Evolutionary conservation across 1,284 basidiomycete genomes (phyloP).

Genomic region (Golubevia sp.): DNA sequence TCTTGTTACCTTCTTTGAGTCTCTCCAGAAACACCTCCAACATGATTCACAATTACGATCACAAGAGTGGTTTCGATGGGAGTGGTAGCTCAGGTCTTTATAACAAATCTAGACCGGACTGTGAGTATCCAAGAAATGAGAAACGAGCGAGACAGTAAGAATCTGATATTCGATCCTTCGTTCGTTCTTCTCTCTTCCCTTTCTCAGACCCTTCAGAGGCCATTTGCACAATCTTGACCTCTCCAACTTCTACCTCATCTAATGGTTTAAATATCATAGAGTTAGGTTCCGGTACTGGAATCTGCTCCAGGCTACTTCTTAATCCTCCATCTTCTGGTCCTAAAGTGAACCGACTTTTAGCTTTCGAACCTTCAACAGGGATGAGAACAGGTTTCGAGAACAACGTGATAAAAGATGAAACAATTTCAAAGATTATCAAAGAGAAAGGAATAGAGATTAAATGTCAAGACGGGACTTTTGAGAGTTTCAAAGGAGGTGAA

Average conservation of each 20-base stretch:
- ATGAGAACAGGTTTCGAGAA: conserved; percentile 37
- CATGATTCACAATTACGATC: no score
- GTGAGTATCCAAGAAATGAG: not conserved
- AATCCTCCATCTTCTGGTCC: conserved; percentile 17
- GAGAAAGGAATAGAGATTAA: conserved; percentile 20
- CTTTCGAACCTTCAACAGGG: conserved; percentile 38
- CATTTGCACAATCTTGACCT: conserved; percentile 26
- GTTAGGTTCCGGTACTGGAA: conserved; percentile 51
- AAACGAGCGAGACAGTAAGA: no score
- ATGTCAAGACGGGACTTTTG: conserved; percentile 39
- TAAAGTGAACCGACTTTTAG: conserved; percentile 21
- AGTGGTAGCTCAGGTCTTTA: conserved; percentile 30
- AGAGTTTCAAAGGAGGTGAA: conserved; percentile 31
- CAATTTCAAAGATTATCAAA: conserved; percentile 18
- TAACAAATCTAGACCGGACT: conserved; percentile 34
- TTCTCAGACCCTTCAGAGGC: conserved; percentile 17
- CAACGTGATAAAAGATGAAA: conserved; percentile 13
- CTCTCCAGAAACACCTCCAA: no score
- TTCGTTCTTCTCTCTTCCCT: not conserved
- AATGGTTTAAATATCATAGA: conserved; percentile 39
- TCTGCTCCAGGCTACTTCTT: conserved; percentile 42
- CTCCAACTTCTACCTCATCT: conserved; percentile 11
- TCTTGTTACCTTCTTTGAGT: no score
- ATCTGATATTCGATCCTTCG: no score
- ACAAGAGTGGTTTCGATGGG: conserved; percentile 25